Conservation (phyloP, 2,329 filamentous ascomycete species). For the Rhynchosporium secalis region DNA sequence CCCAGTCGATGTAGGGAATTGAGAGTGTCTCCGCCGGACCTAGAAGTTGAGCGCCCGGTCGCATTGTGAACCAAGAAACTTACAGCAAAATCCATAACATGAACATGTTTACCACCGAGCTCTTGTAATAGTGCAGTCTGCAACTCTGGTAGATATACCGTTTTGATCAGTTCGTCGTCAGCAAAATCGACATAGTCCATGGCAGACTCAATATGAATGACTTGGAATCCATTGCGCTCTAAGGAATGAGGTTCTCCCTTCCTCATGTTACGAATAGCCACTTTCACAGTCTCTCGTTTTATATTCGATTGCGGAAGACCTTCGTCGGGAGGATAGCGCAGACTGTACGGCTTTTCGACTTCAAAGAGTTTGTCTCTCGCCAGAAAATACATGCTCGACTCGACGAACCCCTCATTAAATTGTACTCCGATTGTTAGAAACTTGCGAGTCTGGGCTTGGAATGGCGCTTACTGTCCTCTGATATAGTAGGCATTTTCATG, state of each 20-base stretch:
- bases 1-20: constrained; percentile 1
- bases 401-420: background rate
- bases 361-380: background rate
- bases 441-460: too few relatives aligned
- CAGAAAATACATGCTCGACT: background rate
- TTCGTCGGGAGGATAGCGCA: background rate
- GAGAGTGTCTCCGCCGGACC: background rate
- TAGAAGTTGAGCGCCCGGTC: background rate
- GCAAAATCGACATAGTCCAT: background rate
- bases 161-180: background rate
- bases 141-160: background rate
- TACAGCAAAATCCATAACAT: background rate
- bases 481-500: too few relatives aligned
- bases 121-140: background rate
- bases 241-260: background rate
- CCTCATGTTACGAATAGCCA: background rate
- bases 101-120: background rate
- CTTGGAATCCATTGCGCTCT: background rate
- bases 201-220: background rate
- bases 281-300: background rate
- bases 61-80: background rate
- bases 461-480: too few relatives aligned
- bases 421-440: too few relatives aligned
- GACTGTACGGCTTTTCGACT: constrained; percentile 1
- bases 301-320: background rate